These are phyloP conservation scores for Aureobasidium sp. DNA, from an alignment of 2,329 filamentous ascomycete genomes.

Conservation along the genomic window DNA sequence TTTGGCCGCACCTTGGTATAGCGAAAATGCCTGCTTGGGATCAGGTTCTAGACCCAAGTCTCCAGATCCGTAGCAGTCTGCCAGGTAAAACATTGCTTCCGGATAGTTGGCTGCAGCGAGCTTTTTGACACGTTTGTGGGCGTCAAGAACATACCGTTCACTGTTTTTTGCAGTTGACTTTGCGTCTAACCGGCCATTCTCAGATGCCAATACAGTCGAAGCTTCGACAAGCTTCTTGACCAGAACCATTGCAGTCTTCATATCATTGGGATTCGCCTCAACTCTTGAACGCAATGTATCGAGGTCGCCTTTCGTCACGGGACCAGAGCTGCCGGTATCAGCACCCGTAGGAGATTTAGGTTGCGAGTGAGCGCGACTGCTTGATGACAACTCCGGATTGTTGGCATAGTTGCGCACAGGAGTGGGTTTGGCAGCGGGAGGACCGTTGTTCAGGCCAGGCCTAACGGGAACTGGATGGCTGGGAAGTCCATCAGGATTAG, in stretches of 20 bases:
- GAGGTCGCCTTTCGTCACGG: conserved; percentile 71
- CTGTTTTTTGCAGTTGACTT: conserved; percentile 55
- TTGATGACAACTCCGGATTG: not conserved
- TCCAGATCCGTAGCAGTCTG: conserved; percentile 81
- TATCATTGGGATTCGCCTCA: conserved; percentile 64
- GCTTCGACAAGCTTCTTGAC: conserved; percentile 84
- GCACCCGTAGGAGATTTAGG: conserved; percentile 6
- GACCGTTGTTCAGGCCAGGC: conserved; percentile 38
- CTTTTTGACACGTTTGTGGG: conserved; percentile 87
- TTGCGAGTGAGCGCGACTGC: not conserved
- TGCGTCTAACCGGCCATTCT: conserved; percentile 63
- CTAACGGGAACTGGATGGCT: conserved; percentile 49
- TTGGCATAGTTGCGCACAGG: conserved; percentile 43
- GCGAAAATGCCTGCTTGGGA: conserved; percentile 81
- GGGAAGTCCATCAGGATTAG: conserved; percentile 48
- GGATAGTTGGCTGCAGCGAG: conserved; percentile 62
- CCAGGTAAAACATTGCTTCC: conserved; percentile 89
- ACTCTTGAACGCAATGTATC: conserved; percentile 63
- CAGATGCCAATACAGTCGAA: conserved; percentile 67
- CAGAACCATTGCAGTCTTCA: conserved; percentile 60
- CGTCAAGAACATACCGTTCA: conserved; percentile 77
- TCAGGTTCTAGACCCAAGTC: conserved; percentile 71
- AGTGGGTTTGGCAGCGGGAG: conserved; percentile 35
- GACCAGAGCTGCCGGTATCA: conserved; percentile 29
- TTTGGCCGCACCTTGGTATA: conserved; percentile 93